Conservation (phyloP, 495 filamentous ascomycete genomes). For the Achaetomiella virescens region DNA sequence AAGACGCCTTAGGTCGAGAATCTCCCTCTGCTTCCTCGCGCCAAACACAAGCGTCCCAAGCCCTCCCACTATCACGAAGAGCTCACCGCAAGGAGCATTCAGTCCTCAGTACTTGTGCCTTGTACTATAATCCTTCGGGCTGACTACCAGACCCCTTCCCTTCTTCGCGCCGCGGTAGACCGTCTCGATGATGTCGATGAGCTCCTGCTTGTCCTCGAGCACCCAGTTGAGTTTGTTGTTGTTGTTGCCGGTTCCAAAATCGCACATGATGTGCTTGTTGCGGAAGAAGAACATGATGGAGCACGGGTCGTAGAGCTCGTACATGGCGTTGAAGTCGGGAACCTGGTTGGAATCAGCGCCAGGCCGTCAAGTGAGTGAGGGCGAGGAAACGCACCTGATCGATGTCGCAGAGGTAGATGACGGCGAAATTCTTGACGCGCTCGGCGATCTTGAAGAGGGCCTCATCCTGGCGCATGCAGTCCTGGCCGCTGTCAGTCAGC, state of each 20-base stretch:
- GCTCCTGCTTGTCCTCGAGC: slow-evolving; percentile 94
- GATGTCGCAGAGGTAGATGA: slow-evolving; percentile 90
- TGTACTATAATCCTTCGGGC: slow-evolving; percentile 89
- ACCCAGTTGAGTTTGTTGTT: slow-evolving; percentile 96
- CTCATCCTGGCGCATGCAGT: slow-evolving; percentile 90
- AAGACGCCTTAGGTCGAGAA: too few relatives aligned
- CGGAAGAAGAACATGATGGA: slow-evolving; percentile 82
- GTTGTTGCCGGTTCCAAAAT: slow-evolving; percentile 97
- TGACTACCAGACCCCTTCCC: slow-evolving; percentile 89
- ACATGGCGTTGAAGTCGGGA: slow-evolving; percentile 97
- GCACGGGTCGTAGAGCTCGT: slow-evolving; percentile 65
- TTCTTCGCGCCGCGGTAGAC: slow-evolving; percentile 98
- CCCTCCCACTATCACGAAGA: too few relatives aligned
- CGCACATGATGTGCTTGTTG: slow-evolving; percentile 99
- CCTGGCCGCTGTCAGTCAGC: slow-evolving; percentile 46
- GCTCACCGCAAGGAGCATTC: neutral
- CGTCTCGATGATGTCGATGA: slow-evolving; percentile 98
- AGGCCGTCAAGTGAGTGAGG: neutral
- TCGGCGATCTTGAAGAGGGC: slow-evolving; percentile 88
- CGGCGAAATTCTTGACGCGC: slow-evolving; percentile 82
- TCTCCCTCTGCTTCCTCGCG: too few relatives aligned
- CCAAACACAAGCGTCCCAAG: too few relatives aligned
- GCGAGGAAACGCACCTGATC: slow-evolving; percentile 47
- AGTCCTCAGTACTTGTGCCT: slow-evolving; percentile 63
- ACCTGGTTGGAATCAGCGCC: slow-evolving; percentile 37